Conservation (phyloP, 2,329 filamentous ascomycete species). For the Monilinia polystroma region DNA sequence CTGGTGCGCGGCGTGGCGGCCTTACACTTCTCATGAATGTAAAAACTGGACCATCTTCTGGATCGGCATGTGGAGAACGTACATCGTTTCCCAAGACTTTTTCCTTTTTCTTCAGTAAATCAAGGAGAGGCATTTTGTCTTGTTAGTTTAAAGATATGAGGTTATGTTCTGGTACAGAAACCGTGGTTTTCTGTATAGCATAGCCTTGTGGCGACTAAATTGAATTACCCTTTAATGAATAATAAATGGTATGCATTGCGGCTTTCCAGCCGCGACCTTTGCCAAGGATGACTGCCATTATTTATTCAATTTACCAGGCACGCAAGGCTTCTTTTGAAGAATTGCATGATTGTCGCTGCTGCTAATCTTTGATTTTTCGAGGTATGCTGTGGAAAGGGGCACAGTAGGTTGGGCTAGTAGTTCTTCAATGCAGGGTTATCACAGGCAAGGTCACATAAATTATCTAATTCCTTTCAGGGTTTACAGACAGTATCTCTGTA, state of each 20-base stretch:
- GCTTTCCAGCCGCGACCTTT: slow-evolving; percentile 30
- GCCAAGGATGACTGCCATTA: slow-evolving; percentile 24
- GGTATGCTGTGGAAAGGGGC: slow-evolving; percentile 20
- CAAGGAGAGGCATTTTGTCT: slow-evolving; percentile 56
- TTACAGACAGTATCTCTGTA: background rate
- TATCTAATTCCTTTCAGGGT: background rate
- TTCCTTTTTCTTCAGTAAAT: slow-evolving; percentile 63
- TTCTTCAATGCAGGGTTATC: slow-evolving; percentile 5
- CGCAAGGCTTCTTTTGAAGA: slow-evolving; percentile 14
- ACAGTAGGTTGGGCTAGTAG: slow-evolving; percentile 9
- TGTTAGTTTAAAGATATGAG: slow-evolving; percentile 7
- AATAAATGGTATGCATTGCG: slow-evolving; percentile 22
- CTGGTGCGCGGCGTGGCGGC: background rate
- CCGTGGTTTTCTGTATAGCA: slow-evolving; percentile 7
- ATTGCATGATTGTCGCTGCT: slow-evolving; percentile 26
- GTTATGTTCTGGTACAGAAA: slow-evolving; percentile 18
- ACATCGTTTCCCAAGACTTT: slow-evolving; percentile 46
- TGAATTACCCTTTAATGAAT: slow-evolving; percentile 28
- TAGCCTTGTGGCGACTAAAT: slow-evolving; percentile 23
- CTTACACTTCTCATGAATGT: slow-evolving; percentile 71
- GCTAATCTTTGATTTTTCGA: slow-evolving; percentile 29
- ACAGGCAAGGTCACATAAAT: slow-evolving; percentile 5
- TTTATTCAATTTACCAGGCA: slow-evolving; percentile 10
- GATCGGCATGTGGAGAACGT: slow-evolving; percentile 33
- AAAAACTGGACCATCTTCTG: slow-evolving; percentile 51